Base-by-base conservation (phyloP, 2,329 filamentous ascomycete species). In the Neofusicoccum kwambonambiense region DNA sequence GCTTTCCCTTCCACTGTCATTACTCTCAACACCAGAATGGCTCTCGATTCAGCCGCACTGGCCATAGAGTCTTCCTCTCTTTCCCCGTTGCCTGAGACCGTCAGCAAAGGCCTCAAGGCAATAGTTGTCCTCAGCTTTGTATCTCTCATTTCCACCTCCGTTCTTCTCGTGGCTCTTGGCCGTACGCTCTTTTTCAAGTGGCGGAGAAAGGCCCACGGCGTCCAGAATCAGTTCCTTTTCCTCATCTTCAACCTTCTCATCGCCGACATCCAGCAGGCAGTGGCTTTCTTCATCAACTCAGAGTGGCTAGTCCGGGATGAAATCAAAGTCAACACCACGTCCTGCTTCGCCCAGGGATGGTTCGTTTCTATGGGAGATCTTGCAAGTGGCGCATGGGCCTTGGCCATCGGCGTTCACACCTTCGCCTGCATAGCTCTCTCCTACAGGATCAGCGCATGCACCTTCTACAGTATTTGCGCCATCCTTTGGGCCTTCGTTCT, bases 211-310 rank as follows among this genome's bases (percentile, higher is more conserved):
- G 73, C 75, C 9, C 76, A 75, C 50, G 69, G 71, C 15, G 75
- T 70, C 68, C 64, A 82, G 0, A 90, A 90, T 68, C 89, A 91
- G 74, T 89, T 90, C 70, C 81, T 90, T 34, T 79, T 91, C 0
- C 80, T 91, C 4, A 88, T 91, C 65, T 85, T 89, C 73, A 91
- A 91, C 72, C 82, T 91, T 0, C 78, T 91, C 4, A 76, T 89
- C 22, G 88, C 89, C 65, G 89, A 91, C 69, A 82, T 90, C 64
- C 86, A 89, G 70, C 89, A 91, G 70, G 82, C 86, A 7, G 73
- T 86, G 0, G 86, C 87, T 3, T 91, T 90, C 71, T 70, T 89
- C 49, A 78, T 90, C 56, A 90, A 88, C 67, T 82, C 83, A 3
- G 78, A 83, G 41, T 89, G 88, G 84, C 77, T 90, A 4, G 73